These are phyloP conservation scores for Mucuna pruriens DNA, from an alignment of 306 rosid species.

Conservation along the genomic window DNA sequence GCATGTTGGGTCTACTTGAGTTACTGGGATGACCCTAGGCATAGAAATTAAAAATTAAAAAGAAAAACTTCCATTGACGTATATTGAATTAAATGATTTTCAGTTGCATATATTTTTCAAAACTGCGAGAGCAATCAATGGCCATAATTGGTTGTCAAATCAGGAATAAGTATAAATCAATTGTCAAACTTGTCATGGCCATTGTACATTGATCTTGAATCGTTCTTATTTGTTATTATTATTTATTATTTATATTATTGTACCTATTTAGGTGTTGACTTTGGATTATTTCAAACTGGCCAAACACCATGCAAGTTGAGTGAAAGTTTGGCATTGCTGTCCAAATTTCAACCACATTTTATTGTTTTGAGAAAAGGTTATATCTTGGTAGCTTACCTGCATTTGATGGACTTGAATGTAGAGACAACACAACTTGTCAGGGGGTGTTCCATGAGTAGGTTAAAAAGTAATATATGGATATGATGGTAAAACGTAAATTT, in stretches of 20 bases:
- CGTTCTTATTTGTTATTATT: background rate
- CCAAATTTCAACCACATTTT: slow-evolving; percentile 2
- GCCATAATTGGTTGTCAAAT: background rate
- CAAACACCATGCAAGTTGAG: slow-evolving; percentile 6
- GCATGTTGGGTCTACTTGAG: background rate
- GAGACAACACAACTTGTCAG: background rate
- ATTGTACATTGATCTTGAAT: background rate
- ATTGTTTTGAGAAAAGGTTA: background rate
- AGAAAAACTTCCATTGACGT: slow-evolving; percentile 3
- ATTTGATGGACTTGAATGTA: background rate
- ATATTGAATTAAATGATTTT: background rate
- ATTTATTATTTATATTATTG: background rate
- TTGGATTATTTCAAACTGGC: background rate
- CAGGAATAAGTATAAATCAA: background rate
- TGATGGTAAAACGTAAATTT: too few relatives aligned
- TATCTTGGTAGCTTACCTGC: background rate
- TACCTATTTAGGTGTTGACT: slow-evolving; percentile 4
- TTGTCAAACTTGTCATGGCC: background rate
- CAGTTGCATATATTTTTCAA: background rate
- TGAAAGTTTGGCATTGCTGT: background rate
- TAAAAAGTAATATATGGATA: too few relatives aligned
- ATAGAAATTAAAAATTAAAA: background rate
- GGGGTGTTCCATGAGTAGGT: too few relatives aligned
- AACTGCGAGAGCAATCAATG: background rate
- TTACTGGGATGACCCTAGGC: background rate